Evolutionary conservation across 2,329 filamentous ascomycete genomes (phyloP).

Genomic region (Scopulariopsis brevicaulis): DNA sequence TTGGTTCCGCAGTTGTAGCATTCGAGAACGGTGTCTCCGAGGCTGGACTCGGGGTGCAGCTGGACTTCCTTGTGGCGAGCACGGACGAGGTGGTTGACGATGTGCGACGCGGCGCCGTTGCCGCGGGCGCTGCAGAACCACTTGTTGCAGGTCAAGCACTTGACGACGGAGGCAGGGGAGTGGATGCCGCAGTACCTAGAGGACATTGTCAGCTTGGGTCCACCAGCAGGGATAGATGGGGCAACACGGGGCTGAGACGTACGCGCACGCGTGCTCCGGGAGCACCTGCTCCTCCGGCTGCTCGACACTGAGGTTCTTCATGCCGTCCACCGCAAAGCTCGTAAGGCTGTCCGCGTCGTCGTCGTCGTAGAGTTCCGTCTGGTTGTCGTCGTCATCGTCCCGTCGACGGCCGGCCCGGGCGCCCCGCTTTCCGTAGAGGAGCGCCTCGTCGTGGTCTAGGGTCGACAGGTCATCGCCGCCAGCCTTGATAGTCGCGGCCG

Average conservation of each 20-base stretch:
- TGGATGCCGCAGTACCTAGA: constrained; percentile 91
- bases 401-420: constrained; percentile 50
- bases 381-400: constrained; percentile 82
- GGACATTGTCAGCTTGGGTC: constrained; percentile 12
- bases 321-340: constrained; percentile 69
- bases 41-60: constrained; percentile 81
- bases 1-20: constrained; percentile 99
- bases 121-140: constrained; percentile 99
- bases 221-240: background rate
- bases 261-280: constrained; percentile 92
- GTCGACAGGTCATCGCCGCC: constrained; percentile 63
- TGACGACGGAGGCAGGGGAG: constrained; percentile 88
- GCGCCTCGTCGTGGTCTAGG: constrained; percentile 67
- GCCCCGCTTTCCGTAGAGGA: constrained; percentile 61
- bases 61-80: constrained; percentile 98
- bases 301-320: constrained; percentile 50
- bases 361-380: constrained; percentile 71
- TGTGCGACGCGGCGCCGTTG: constrained; percentile 93
- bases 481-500: constrained; percentile 78
- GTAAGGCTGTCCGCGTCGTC: constrained; percentile 69
- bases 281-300: constrained; percentile 79
- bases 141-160: constrained; percentile 89
- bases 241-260: constrained; percentile 27
- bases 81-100: constrained; percentile 94
- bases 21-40: constrained; percentile 93